Percentiles rank a stretch among this genome's conserved stretches.
Conservation (phyloP, 2,329 filamentous ascomycete genomes). For the Helotiales sp. region DNA sequence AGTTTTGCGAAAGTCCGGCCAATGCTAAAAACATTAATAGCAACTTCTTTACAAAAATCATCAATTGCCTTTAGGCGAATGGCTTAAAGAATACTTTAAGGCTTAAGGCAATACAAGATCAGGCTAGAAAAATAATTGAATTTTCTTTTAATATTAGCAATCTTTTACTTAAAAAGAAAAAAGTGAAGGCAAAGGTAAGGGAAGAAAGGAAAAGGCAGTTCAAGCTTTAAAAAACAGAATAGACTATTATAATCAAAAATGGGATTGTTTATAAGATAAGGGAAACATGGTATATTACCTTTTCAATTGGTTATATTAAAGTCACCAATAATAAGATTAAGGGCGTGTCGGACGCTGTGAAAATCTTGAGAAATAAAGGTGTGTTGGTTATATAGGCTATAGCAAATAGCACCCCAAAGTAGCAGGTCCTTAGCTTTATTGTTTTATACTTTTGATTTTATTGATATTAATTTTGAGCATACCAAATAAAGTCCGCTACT, state of each 20-base stretch:
- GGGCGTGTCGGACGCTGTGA: constrained; percentile 17
- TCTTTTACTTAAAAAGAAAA: constrained; percentile 24
- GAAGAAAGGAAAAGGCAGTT: constrained; percentile 20
- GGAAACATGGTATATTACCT: not conserved
- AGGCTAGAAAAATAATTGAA: constrained; percentile 26
- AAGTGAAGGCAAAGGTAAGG: constrained; percentile 18
- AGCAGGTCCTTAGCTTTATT: too few relatives aligned
- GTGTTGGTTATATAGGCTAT: constrained; percentile 14
- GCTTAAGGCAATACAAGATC: constrained; percentile 25
- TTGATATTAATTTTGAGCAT: too few relatives aligned
- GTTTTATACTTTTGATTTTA: too few relatives aligned
- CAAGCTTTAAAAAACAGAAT: constrained; percentile 17
- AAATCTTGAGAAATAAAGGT: constrained; percentile 24
- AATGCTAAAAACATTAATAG: constrained; percentile 21
- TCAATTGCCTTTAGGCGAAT: constrained; percentile 22
- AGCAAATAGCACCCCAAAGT: too few relatives aligned
- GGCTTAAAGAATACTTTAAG: constrained; percentile 21
- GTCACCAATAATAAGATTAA: too few relatives aligned
- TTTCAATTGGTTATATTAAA: too few relatives aligned
- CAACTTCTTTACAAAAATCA: constrained; percentile 26
- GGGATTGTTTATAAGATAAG: constrained; percentile 6
- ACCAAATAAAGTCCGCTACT: constrained; percentile 9
- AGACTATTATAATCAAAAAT: constrained; percentile 18
- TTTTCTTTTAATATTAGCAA: constrained; percentile 25
- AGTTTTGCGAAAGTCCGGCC: constrained; percentile 24